Conservation (phyloP, 768 basidiomycete species). For the Tylopilus felleus region DNA sequence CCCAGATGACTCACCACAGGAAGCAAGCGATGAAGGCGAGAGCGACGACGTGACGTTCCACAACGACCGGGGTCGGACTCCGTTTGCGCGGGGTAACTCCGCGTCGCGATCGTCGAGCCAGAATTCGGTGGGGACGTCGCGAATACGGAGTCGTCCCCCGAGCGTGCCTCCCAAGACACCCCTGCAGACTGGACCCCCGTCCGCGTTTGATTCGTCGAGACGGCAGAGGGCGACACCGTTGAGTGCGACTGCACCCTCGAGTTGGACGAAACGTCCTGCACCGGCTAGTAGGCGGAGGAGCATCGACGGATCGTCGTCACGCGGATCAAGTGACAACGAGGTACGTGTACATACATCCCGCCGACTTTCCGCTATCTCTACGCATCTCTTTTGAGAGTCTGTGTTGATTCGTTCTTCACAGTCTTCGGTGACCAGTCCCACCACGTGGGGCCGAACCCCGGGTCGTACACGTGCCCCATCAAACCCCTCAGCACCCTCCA, state of each 20-base stretch:
- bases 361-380: neutral
- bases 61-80: constrained; percentile 39
- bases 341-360: constrained; percentile 36
- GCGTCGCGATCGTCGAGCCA: constrained; percentile 57
- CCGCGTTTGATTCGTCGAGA: constrained; percentile 66
- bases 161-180: constrained; percentile 58
- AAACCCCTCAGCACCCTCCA: constrained; percentile 51
- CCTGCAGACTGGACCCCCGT: constrained; percentile 37
- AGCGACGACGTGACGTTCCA: constrained; percentile 34
- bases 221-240: constrained; percentile 72
- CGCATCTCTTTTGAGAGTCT: neutral
- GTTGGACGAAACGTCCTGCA: constrained; percentile 67
- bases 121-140: constrained; percentile 47
- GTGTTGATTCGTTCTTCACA: constrained; percentile 13
- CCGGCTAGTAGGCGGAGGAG: constrained; percentile 71
- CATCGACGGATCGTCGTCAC: constrained; percentile 53
- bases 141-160: constrained; percentile 47
- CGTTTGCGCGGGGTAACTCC: constrained; percentile 20
- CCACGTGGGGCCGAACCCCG: constrained; percentile 42
- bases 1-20: constrained; percentile 33
- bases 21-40: constrained; percentile 34
- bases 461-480: constrained; percentile 65
- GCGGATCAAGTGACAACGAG: constrained; percentile 66
- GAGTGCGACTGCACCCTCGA: constrained; percentile 59
- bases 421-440: constrained; percentile 39